These are phyloP conservation scores for Magnolia changhungtana DNA, from an alignment of 164 flowering plant genomes.

Conservation along the genomic window DNA sequence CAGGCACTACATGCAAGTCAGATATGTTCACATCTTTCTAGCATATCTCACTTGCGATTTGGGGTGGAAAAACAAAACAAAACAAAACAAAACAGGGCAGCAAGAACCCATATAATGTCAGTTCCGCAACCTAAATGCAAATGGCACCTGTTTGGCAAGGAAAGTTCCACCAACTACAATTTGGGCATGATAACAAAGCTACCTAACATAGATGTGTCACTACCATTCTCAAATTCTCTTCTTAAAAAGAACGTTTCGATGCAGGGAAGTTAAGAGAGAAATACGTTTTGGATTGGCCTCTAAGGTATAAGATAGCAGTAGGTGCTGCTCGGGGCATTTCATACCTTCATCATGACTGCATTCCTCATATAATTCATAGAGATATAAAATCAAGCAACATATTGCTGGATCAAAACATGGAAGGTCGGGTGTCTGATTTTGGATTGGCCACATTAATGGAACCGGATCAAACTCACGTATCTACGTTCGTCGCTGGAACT, in stretches of 20 bases:
- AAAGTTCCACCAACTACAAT: not conserved
- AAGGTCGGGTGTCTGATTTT: conserved; percentile 87
- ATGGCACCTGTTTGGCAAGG: not conserved
- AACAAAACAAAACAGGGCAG: not conserved
- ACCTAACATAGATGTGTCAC: no score
- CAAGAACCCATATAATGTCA: not conserved
- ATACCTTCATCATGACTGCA: conserved; percentile 94
- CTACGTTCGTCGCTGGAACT: conserved; percentile 91
- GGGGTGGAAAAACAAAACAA: not conserved
- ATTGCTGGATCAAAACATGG: conserved; percentile 78
- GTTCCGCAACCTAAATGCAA: not conserved
- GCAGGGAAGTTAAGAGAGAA: conserved; percentile 59
- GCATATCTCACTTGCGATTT: no score
- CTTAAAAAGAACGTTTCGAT: conserved; percentile 3
- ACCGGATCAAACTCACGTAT: conserved; percentile 88
- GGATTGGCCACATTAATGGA: conserved; percentile 92
- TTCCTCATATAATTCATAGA: conserved; percentile 92
- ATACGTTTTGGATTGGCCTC: conserved; percentile 64
- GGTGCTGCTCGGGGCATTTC: conserved; percentile 90
- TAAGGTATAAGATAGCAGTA: conserved; percentile 82
- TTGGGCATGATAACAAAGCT: not conserved
- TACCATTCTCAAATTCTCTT: not conserved
- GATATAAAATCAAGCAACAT: conserved; percentile 96
- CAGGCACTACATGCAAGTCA: no score
- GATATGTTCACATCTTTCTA: no score